Evolutionary conservation across 2,329 filamentous ascomycete genomes (phyloP).

Genomic region (Aspergillus sp.): DNA sequence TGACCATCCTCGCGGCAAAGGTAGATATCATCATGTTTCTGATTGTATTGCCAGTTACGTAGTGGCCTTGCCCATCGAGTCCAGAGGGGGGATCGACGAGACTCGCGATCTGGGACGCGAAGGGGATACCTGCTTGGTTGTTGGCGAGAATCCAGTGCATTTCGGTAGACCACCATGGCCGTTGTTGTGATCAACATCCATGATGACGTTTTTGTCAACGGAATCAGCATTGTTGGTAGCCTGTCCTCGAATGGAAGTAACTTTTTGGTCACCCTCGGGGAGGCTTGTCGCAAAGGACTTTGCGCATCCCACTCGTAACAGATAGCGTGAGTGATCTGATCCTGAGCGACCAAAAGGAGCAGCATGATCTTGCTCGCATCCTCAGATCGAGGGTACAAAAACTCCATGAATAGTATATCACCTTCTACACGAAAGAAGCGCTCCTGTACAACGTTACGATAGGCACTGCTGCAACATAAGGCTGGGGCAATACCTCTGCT

Average conservation of each 20-base stretch:
- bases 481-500: conserved; percentile 45
- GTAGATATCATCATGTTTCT: conserved; percentile 74
- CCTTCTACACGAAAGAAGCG: conserved; percentile 60
- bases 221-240: conserved; percentile 69
- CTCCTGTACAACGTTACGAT: conserved; percentile 34
- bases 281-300: conserved; percentile 22
- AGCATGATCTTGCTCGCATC: conserved; percentile 74
- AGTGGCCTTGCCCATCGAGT: conserved; percentile 79
- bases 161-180: conserved; percentile 51
- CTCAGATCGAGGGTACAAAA: conserved; percentile 68
- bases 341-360: conserved; percentile 57
- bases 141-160: conserved; percentile 33
- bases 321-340: conserved; percentile 47
- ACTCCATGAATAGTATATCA: conserved; percentile 82
- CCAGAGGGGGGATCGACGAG: conserved; percentile 61
- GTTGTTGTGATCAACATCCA: conserved; percentile 67
- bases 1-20: conserved; percentile 84
- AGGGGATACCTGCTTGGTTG: conserved; percentile 30
- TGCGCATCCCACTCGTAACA: conserved; percentile 56
- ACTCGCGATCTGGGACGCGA: conserved; percentile 24
- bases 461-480: neutral
- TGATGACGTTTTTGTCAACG: conserved; percentile 66
- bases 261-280: conserved; percentile 30
- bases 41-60: conserved; percentile 62
- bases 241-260: conserved; percentile 40